Evolutionary conservation across 1,139 yeast species (phyloP), one percentile per base, ranked within the genome.

Genomic region (Suhomyces taliae): DNA sequence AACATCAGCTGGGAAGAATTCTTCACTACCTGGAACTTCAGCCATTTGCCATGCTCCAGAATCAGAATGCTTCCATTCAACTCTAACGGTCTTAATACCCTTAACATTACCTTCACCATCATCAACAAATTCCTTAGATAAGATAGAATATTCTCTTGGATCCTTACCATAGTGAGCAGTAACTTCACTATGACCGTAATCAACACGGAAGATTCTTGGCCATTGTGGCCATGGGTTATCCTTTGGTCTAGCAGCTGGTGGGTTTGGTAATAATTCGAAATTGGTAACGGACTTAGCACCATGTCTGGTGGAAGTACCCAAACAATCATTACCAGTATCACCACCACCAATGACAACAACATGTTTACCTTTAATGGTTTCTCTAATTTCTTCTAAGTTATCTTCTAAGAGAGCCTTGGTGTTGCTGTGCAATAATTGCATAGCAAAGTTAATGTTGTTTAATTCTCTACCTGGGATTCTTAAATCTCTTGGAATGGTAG

Each of bases 161-260:
- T 93, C 99, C 69, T 86, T 87, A 57, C 98, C 98, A 66, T 90
- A 93, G 68, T 90, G 97, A 46, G 90, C 87, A 52, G 89, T 80
- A 46, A 93, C 98, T 71, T 93, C 99, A 55, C 95, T 80, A 72
- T 93, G 99, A 60, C 99, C 99, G 64, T 93, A 93, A 73, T 93
- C 99, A 51, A 93, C 96, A 65, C 98, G 83, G 86, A 93, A 91
- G 62, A 93, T 82, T 69, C 97, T 82, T 57, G 99, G 98, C 98
- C 98, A 93, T 74, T 93, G 99, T 48, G 99, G 99, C 99, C 99
- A 93, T 71, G 99, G 99, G 71, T 93, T 93, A 72, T 93, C 97
- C 72, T 85, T 87, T 47, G 93, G 88, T 69, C 98, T 84, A 50
- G 82, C 78, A 36, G 79, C 78, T 41, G 97, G 90, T 53, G 99